Percentiles rank a stretch among this genome's conserved stretches.
Evolutionary conservation across 2,329 filamentous ascomycete genomes (phyloP).

Genomic region (Alternaria panax): DNA sequence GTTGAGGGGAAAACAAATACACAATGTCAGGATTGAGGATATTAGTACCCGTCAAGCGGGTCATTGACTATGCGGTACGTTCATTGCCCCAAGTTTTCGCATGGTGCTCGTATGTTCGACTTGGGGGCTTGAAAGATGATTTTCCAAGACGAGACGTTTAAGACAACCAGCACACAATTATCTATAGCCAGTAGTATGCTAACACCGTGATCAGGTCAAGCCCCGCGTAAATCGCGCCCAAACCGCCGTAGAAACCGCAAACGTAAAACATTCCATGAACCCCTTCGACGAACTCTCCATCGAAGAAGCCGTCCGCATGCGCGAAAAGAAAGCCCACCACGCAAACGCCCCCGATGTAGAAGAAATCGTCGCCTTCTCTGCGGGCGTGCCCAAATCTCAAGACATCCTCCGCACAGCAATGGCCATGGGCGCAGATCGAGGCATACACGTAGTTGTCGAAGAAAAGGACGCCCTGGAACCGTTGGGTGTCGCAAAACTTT

Average conservation of each 20-base stretch:
- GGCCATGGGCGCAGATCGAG: constrained; percentile 97
- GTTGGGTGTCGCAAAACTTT: constrained; percentile 87
- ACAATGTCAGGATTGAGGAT: constrained; percentile 60
- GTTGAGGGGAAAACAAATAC: constrained; percentile 3
- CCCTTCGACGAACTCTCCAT: constrained; percentile 98
- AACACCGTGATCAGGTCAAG: constrained; percentile 62
- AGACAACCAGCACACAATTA: not conserved
- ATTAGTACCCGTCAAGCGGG: constrained; percentile 64
- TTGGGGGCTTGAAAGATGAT: not conserved
- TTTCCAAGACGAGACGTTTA: not conserved
- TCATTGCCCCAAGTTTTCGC: not conserved
- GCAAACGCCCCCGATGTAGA: constrained; percentile 63
- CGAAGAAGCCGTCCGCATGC: constrained; percentile 93
- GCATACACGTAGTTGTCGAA: constrained; percentile 73
- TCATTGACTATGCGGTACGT: constrained; percentile 65
- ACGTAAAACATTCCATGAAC: constrained; percentile 98
- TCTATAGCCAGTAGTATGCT: not conserved
- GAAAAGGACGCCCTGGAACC: constrained; percentile 81
- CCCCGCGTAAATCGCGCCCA: constrained; percentile 73
- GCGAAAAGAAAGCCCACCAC: constrained; percentile 72
- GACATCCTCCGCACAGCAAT: constrained; percentile 95
- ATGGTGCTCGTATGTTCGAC: not conserved
- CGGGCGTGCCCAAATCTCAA: constrained; percentile 84
- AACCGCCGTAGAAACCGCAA: constrained; percentile 89
- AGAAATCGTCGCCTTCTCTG: constrained; percentile 89